A percentile compares a stretch with the other conserved stretches of the same genome.
Evolutionary conservation across 768 basidiomycete species (phyloP).

Genomic region (Tylopilus vinaceipallidus): DNA sequence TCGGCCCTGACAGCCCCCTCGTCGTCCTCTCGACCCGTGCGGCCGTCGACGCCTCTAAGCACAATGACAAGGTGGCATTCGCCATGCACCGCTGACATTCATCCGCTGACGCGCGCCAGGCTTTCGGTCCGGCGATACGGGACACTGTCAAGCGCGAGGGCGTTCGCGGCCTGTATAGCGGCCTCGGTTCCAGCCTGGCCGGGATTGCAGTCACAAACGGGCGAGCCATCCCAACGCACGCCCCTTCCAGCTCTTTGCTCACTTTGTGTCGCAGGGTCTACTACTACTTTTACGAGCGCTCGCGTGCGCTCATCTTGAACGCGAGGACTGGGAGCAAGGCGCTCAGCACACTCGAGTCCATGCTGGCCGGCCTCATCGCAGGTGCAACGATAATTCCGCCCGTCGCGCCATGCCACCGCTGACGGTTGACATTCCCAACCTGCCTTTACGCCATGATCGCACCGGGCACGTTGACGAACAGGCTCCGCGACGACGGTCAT

Average conservation of each 20-base stretch:
- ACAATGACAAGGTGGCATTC: constrained; percentile 60
- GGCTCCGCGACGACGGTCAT: constrained; percentile 87
- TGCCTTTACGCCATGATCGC: too few relatives aligned
- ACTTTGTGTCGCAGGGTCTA: constrained; percentile 58
- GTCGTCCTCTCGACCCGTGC: constrained; percentile 91
- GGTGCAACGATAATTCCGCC: constrained; percentile 43
- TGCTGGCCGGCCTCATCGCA: constrained; percentile 84
- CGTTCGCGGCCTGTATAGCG: constrained; percentile 79
- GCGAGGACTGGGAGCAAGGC: constrained; percentile 60
- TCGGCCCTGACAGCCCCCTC: constrained; percentile 60
- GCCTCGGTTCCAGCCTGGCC: constrained; percentile 78
- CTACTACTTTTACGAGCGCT: constrained; percentile 88
- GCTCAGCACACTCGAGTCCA: constrained; percentile 83
- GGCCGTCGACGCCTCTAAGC: constrained; percentile 78
- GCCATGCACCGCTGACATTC: neutral
- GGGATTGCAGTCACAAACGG: constrained; percentile 94
- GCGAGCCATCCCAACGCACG: constrained; percentile 39
- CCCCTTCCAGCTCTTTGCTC: neutral
- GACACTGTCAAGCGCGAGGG: constrained; percentile 87
- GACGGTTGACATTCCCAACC: neutral
- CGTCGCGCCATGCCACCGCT: neutral
- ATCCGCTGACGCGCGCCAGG: constrained; percentile 38
- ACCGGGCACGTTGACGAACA: constrained; percentile 29
- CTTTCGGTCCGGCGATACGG: constrained; percentile 60
- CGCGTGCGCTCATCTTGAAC: constrained; percentile 54